Conservation (phyloP, 2,329 filamentous ascomycete species). For the Apiospora arundinis region DNA sequence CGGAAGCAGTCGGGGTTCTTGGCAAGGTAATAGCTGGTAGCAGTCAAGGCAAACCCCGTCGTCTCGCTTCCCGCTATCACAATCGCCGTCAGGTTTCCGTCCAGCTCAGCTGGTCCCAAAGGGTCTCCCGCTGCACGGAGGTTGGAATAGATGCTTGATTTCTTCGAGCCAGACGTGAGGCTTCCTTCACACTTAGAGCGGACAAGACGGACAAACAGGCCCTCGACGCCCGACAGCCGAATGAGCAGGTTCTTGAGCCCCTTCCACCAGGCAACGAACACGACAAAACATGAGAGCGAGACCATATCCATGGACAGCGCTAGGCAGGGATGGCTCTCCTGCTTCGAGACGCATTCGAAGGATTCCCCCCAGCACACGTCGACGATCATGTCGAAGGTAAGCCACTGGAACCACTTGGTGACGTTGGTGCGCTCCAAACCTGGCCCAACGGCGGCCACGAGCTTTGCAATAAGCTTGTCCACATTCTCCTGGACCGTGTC, state of each 20-base stretch:
- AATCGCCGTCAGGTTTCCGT: background rate
- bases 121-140: background rate
- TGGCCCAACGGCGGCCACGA: background rate
- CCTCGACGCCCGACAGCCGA: constrained; percentile 19
- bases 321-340: constrained; percentile 19
- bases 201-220: constrained; percentile 12
- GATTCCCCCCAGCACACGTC: constrained; percentile 20
- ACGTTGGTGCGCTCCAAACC: background rate
- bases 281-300: constrained; percentile 18
- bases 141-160: constrained; percentile 14
- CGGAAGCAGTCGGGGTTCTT: constrained; percentile 33
- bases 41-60: constrained; percentile 47
- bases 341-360: constrained; percentile 17
- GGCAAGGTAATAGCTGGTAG: constrained; percentile 44
- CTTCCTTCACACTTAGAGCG: constrained; percentile 13
- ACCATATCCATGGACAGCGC: constrained; percentile 22
- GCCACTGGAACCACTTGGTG: constrained; percentile 21
- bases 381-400: constrained; percentile 21
- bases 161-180: constrained; percentile 6
- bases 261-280: constrained; percentile 21
- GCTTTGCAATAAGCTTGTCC: constrained; percentile 18
- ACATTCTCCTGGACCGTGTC: constrained; percentile 1
- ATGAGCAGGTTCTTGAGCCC: constrained; percentile 19
- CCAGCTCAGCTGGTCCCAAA: background rate
- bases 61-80: constrained; percentile 51